phyloP scores from a whole-genome alignment of 2,329 filamentous ascomycete genomes.

The Amylocarpus encephaloides region DNA sequence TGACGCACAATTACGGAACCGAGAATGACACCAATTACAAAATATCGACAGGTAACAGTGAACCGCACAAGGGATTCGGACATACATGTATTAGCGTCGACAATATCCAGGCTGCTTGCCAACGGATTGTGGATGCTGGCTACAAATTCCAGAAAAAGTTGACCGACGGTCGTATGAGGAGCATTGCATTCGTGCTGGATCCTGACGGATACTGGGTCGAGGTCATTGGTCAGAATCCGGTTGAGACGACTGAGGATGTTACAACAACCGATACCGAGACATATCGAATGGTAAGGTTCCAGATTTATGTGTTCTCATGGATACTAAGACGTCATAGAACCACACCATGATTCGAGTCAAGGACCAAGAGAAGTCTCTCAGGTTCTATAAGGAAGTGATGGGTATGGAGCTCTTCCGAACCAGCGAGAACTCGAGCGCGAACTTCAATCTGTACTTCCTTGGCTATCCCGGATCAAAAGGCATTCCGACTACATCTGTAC shows the following conservation, averaged over 20 bases:
- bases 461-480: conserved; percentile 62
- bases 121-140: conserved; percentile 81
- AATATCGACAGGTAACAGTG: conserved; percentile 83
- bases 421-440: conserved; percentile 59
- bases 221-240: conserved; percentile 64
- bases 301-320: too few species aligned
- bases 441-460: conserved; percentile 90
- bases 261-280: conserved; percentile 65
- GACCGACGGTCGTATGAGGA: conserved; percentile 75
- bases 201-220: conserved; percentile 85
- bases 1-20: conserved; percentile 81
- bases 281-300: conserved; percentile 59
- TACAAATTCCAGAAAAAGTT: conserved; percentile 96
- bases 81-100: conserved; percentile 81
- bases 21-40: conserved; percentile 77
- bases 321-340: conserved; percentile 45
- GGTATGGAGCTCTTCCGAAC: conserved; percentile 81
- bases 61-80: conserved; percentile 64
- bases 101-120: conserved; percentile 82
- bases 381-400: conserved; percentile 78
- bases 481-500: conserved; percentile 45
- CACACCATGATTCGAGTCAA: conserved; percentile 96
- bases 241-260: conserved; percentile 66
- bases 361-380: conserved; percentile 64
- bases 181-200: conserved; percentile 86